phyloP scores from a whole-genome alignment of 176 grass and related monocot genomes.

The Cenchrus purpureus region DNA sequence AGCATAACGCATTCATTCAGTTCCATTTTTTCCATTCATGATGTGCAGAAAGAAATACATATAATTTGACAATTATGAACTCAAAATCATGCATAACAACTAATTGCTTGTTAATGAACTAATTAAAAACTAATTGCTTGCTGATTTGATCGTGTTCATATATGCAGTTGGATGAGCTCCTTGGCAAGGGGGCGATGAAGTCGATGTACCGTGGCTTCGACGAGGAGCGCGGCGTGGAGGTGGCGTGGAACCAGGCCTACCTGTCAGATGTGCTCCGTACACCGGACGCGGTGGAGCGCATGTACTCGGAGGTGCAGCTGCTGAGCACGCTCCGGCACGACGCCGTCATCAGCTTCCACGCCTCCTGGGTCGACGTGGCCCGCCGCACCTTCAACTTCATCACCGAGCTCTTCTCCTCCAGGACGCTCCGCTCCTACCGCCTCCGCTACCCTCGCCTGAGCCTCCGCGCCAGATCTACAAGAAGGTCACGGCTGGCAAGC shows the following conservation, averaged over 20 bases:
- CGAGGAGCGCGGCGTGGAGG: slow-evolving; percentile 71
- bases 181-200: slow-evolving; percentile 92
- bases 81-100: too few relatives aligned
- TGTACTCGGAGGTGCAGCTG: slow-evolving; percentile 92
- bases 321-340: slow-evolving; percentile 74
- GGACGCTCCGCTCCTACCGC: slow-evolving; percentile 76
- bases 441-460: slow-evolving; percentile 62
- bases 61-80: too few relatives aligned
- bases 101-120: too few relatives aligned
- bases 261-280: slow-evolving; percentile 60
- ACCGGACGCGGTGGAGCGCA: slow-evolving; percentile 66
- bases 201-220: slow-evolving; percentile 87
- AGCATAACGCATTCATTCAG: not conserved
- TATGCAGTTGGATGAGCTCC: slow-evolving; percentile 66
- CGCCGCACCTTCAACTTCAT: slow-evolving; percentile 88
- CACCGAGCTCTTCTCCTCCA: slow-evolving; percentile 97
- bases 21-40: not conserved
- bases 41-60: too few relatives aligned
- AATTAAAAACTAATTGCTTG: not conserved
- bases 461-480: slow-evolving; percentile 91
- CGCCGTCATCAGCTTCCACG: slow-evolving; percentile 73
- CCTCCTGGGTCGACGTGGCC: slow-evolving; percentile 62
- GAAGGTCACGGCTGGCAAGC: slow-evolving; percentile 85
- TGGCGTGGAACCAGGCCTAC: slow-evolving; percentile 94
- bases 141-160: not conserved